Base-by-base conservation (phyloP, 108 stramenopile genomes). In the Stephanodiscus triporus region DNA sequence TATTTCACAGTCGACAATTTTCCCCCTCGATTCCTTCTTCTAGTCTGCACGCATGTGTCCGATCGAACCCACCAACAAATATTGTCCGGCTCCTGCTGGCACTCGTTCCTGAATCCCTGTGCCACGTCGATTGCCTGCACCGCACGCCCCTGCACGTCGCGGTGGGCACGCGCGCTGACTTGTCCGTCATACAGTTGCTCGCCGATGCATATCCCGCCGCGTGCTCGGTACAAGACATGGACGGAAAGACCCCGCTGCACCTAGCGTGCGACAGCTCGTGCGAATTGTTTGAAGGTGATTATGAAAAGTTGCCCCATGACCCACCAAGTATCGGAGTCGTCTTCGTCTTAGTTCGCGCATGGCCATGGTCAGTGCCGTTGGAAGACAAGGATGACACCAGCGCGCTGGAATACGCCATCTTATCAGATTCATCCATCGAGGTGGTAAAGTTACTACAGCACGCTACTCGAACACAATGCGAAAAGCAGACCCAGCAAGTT, bases 121-220 rank as follows among this genome's bases (percentile, higher is more conserved):
- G 75, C 40, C 53, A 50, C 30, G 73, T 77, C 63, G 91, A 91
- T 63, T 84, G 71, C 19, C 71, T 80, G 54, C 73, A 72, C 11
- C 86, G 91, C 1, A 91, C 91, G 1, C 91, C 91, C 7, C 73
- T 92, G 45, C 91, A 92, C 61, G 85, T 87, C 38, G 88, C 87
- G 9, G 86, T 83, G 75, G 87, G 83, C 24, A 83, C 84, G 16
- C 86, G 87, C 27, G 91, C 84, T 0, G 67, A 66, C 36, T 30
- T 2, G 32, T 2, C 2, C 32, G 32, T 34, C 32, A 34, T 34
- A 34, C 32, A 34, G 5, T 34, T 34, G 32, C 59, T 60, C 6
- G 59, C 16, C 19, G n/a, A 60, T 14, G 26, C 34, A 27, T 60
- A 60, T 38, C 59, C 59, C 2, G 36, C 22, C 20, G 59, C 59